Evolutionary conservation across 371 early-diverging fungal species (phyloP).

Genomic region (Batrachochytrium dendrobatidis): DNA sequence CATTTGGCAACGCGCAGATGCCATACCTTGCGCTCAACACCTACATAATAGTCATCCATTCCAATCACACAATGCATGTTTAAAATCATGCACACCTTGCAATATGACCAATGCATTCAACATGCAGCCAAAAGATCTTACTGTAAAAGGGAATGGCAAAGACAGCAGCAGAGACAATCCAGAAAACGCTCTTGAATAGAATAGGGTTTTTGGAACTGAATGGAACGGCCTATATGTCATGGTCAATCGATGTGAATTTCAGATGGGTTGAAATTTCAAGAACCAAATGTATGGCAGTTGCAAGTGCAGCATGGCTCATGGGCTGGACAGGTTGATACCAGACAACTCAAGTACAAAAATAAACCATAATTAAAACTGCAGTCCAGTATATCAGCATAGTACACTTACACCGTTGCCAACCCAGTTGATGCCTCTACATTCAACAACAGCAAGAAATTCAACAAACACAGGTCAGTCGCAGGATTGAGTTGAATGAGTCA

Average conservation of each 20-base stretch:
- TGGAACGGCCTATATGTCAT: slow-evolving; percentile 26
- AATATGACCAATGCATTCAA: not conserved
- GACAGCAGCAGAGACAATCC: slow-evolving; percentile 10
- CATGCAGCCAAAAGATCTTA: slow-evolving; percentile 5
- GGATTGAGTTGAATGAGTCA: not conserved
- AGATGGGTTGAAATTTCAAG: not conserved
- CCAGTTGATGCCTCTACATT: slow-evolving; percentile 33
- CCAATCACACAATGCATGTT: not conserved
- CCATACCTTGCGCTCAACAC: slow-evolving; percentile 22
- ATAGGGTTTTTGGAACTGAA: slow-evolving; percentile 28
- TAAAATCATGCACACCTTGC: not conserved
- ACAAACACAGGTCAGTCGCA: not conserved
- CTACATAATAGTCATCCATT: slow-evolving; percentile 8
- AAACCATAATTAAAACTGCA: not conserved
- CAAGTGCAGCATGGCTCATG: not conserved
- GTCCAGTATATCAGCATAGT: not conserved
- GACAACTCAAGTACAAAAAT: not conserved
- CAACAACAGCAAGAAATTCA: not conserved
- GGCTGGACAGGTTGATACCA: not conserved
- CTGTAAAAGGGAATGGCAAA: slow-evolving; percentile 30
- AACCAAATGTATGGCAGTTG: not conserved
- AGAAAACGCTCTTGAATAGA: slow-evolving; percentile 21
- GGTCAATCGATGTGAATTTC: not conserved
- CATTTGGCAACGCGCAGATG: slow-evolving; percentile 15
- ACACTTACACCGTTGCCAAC: slow-evolving; percentile 28